These are phyloP conservation scores for Aspergillus ruber DNA, from an alignment of 2,329 filamentous ascomycete species.

Conservation along the genomic window DNA sequence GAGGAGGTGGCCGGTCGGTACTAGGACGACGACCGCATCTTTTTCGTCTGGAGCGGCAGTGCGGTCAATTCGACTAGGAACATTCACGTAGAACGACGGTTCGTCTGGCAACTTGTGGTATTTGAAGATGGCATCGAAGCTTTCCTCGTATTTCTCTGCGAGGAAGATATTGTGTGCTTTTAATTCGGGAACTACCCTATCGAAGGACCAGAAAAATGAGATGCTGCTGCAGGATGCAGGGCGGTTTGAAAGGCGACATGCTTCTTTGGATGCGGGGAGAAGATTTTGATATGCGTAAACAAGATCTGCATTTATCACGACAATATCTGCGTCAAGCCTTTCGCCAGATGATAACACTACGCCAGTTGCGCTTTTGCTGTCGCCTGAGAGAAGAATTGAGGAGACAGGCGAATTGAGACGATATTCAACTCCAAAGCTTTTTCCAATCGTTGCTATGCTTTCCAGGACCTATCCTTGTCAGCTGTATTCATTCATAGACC, in stretches of 20 bases:
- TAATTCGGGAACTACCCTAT: slow-evolving; percentile 51
- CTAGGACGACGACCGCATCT: slow-evolving; percentile 63
- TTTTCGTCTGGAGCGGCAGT: slow-evolving; percentile 59
- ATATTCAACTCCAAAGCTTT: slow-evolving; percentile 57
- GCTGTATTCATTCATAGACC: neutral
- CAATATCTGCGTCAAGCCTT: slow-evolving; percentile 56
- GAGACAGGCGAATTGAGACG: slow-evolving; percentile 54
- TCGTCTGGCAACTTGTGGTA: slow-evolving; percentile 59
- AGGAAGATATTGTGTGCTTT: slow-evolving; percentile 71
- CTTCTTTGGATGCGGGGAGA: slow-evolving; percentile 45
- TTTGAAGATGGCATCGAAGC: slow-evolving; percentile 72
- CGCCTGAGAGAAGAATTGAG: slow-evolving; percentile 47
- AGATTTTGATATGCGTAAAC: slow-evolving; percentile 69
- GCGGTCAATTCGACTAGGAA: slow-evolving; percentile 63
- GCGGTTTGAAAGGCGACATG: slow-evolving; percentile 24
- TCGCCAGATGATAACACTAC: slow-evolving; percentile 50
- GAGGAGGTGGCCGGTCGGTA: slow-evolving; percentile 62
- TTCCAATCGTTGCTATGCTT: slow-evolving; percentile 57
- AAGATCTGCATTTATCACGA: slow-evolving; percentile 67
- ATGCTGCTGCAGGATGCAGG: slow-evolving; percentile 65
- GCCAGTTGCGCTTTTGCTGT: slow-evolving; percentile 17
- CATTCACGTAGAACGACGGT: slow-evolving; percentile 72
- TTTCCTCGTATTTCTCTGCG: slow-evolving; percentile 63
- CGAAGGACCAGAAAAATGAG: slow-evolving; percentile 60
- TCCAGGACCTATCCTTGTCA: slow-evolving; percentile 44